phyloP scores from a whole-genome alignment of 169 alveolate genomes.

The Plasmodium cynomolgi region DNA sequence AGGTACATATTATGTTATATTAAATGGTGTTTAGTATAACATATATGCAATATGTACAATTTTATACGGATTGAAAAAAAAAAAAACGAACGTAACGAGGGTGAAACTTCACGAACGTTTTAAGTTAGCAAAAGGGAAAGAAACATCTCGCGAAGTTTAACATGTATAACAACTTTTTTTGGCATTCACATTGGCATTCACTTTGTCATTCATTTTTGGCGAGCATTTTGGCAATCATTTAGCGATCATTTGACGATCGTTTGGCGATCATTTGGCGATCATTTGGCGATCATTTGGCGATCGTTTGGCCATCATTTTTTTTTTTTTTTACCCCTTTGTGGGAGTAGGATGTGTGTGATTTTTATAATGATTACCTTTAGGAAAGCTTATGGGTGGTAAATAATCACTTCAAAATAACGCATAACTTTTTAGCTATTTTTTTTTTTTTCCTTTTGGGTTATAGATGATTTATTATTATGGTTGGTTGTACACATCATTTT shows the following conservation, averaged over 20 bases:
- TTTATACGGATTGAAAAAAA: background rate
- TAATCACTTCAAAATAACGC: conserved; percentile 13
- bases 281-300: background rate
- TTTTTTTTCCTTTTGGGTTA: conserved; percentile 5
- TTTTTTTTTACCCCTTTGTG: background rate
- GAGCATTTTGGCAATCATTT: background rate
- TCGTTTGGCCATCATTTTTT: background rate
- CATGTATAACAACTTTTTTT: background rate
- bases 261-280: background rate
- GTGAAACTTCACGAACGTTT: background rate
- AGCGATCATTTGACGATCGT: background rate
- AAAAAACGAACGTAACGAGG: conserved; percentile 28
- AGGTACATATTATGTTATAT: background rate
- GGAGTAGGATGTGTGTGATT: background rate
- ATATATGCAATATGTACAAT: background rate
- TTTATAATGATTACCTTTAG: background rate
- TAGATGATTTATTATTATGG: conserved; percentile 8
- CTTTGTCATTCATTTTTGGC: background rate
- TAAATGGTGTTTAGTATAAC: background rate
- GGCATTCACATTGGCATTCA: background rate
- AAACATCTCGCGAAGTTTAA: background rate
- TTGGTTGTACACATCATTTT: conserved; percentile 24
- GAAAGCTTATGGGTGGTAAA: conserved; percentile 38
- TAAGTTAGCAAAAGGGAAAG: background rate
- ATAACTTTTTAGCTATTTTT: background rate